A percentile compares a stretch with the other conserved stretches of the same genome.
phyloP scores from a whole-genome alignment of 805 yeast genomes.

The Scheffersomyces ergatensis region DNA sequence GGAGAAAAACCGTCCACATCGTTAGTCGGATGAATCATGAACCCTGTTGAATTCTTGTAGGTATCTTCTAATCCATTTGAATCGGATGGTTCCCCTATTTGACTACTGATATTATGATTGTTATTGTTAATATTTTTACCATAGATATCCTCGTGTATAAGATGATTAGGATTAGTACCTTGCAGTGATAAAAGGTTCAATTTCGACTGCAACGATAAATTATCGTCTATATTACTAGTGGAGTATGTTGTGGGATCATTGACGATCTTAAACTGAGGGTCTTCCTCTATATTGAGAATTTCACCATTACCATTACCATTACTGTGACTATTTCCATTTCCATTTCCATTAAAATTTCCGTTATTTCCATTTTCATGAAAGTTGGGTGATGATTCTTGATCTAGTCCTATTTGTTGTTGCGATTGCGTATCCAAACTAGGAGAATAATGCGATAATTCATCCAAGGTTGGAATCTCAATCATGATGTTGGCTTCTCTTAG shows the following conservation, averaged over 20 bases:
- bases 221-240: not conserved
- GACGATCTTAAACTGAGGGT: not conserved
- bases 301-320: too few relatives aligned
- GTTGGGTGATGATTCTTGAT: not conserved
- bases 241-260: not conserved
- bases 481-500: too few relatives aligned
- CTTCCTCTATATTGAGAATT: not conserved
- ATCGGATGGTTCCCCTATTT: not conserved
- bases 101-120: not conserved
- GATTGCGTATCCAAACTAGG: not conserved
- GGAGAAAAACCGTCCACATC: not conserved
- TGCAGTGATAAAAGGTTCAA: not conserved
- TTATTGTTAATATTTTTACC: not conserved
- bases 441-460: constrained; percentile 13
- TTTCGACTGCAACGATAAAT: not conserved
- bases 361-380: not conserved
- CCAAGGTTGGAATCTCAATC: constrained; percentile 46
- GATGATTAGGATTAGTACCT: too few relatives aligned
- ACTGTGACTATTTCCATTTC: not conserved
- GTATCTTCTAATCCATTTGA: not conserved
- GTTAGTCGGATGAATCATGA: not conserved
- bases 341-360: not conserved
- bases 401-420: not conserved
- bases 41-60: not conserved
- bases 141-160: too few relatives aligned